Percentiles rank a stretch among this genome's conserved stretches.
Conservation (phyloP, 176 grass and related monocot genomes). For the Saccharum spontaneum region DNA sequence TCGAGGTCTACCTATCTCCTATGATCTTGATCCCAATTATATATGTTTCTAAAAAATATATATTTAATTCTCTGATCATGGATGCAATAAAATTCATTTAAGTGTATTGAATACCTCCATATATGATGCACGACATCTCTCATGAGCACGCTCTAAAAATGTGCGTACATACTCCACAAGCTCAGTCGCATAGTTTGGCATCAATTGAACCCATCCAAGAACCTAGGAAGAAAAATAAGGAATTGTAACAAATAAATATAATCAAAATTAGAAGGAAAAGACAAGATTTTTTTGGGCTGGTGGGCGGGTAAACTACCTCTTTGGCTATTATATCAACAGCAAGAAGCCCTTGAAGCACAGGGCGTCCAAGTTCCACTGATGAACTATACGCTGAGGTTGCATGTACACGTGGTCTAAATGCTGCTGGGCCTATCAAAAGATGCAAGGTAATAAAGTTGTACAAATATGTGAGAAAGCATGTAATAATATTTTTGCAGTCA, state of each 20-base stretch:
- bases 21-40: background rate
- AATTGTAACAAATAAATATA: constrained; percentile 25
- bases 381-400: constrained; percentile 72
- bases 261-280: constrained; percentile 34
- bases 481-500: background rate
- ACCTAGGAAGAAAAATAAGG: constrained; percentile 54
- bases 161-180: constrained; percentile 93
- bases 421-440: constrained; percentile 76
- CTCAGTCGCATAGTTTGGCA: constrained; percentile 94
- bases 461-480: background rate
- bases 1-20: background rate
- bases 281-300: background rate
- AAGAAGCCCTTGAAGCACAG: constrained; percentile 89
- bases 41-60: background rate
- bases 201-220: constrained; percentile 87
- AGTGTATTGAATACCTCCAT: constrained; percentile 69
- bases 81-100: background rate
- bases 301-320: constrained; percentile 51
- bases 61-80: background rate
- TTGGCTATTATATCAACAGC: constrained; percentile 78
- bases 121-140: constrained; percentile 94
- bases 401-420: constrained; percentile 86
- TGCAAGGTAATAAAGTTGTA: constrained; percentile 17
- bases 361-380: constrained; percentile 73
- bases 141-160: constrained; percentile 93